Evolutionary conservation across 345 rosid genomes (phyloP).

Genomic region (Salix suchowensis): DNA sequence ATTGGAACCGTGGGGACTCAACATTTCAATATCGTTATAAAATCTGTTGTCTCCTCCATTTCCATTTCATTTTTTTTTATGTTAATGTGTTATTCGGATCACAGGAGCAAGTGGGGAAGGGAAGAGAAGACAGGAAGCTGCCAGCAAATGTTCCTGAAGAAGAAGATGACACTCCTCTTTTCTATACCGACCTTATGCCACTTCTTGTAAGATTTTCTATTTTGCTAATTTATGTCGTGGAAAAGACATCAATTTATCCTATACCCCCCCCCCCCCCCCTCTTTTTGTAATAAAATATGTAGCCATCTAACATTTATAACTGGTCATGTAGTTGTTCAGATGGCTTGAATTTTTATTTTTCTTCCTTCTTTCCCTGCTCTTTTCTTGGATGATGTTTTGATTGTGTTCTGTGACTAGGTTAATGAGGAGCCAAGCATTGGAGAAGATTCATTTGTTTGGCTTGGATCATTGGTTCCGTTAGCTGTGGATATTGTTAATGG

Average conservation of each 20-base stretch:
- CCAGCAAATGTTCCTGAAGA: conserved; percentile 32
- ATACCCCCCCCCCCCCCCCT: no score
- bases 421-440: conserved; percentile 66
- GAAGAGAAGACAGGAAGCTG: conserved; percentile 52
- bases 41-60: no score
- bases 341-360: no score
- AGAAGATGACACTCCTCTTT: conserved; percentile 70
- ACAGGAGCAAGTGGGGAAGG: conserved; percentile 65
- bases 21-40: no score
- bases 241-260: not conserved
- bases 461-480: conserved; percentile 63
- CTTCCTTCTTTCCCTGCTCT: no score
- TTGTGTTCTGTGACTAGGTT: conserved; percentile 42
- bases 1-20: no score
- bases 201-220: conserved; percentile 60
- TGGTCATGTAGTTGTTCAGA: no score
- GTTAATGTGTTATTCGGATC: not conserved
- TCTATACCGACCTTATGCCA: conserved; percentile 85
- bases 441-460: conserved; percentile 82
- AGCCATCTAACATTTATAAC: no score
- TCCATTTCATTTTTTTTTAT: not conserved
- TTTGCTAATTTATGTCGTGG: not conserved
- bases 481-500: conserved; percentile 61
- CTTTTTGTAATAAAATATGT: not conserved
- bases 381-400: not conserved